Evolutionary conservation across 192 early-diverging fungal genomes (phyloP).

Genomic region (Coemansia sp.): DNA sequence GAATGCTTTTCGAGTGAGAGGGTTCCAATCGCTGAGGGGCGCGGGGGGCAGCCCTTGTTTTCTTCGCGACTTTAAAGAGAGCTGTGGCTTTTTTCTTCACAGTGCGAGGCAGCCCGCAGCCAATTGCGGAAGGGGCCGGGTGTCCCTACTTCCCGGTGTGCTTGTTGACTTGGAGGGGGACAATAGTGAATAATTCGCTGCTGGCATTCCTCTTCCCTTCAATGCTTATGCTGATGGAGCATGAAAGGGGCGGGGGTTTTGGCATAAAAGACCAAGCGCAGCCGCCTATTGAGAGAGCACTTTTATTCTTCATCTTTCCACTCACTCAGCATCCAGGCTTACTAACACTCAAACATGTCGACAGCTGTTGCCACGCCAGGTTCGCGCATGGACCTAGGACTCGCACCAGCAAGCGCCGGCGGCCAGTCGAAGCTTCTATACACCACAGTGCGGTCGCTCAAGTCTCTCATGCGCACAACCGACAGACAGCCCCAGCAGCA

Average conservation of each 20-base stretch:
- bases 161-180: neutral
- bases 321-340: neutral
- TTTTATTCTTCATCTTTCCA: neutral
- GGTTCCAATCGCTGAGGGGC: neutral
- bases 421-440: slow-evolving; percentile 27
- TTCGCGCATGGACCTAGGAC: slow-evolving; percentile 8
- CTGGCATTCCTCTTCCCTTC: neutral
- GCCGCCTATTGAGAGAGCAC: neutral
- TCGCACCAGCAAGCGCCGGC: neutral
- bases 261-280: neutral
- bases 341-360: neutral
- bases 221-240: neutral
- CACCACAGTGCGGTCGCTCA: slow-evolving; percentile 36
- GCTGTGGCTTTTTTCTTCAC: neutral
- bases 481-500: slow-evolving; percentile 12
- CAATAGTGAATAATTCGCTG: neutral
- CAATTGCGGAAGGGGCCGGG: slow-evolving; percentile 1
- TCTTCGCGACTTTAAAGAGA: neutral
- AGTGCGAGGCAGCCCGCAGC: neutral
- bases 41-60: neutral
- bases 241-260: neutral
- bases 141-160: neutral
- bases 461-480: slow-evolving; percentile 25
- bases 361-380: slow-evolving; percentile 15
- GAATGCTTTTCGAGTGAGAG: slow-evolving; percentile 1